These are phyloP conservation scores for Trichopus zeylanicus DNA, from an alignment of 116 monocot genomes.

Conservation along the genomic window DNA sequence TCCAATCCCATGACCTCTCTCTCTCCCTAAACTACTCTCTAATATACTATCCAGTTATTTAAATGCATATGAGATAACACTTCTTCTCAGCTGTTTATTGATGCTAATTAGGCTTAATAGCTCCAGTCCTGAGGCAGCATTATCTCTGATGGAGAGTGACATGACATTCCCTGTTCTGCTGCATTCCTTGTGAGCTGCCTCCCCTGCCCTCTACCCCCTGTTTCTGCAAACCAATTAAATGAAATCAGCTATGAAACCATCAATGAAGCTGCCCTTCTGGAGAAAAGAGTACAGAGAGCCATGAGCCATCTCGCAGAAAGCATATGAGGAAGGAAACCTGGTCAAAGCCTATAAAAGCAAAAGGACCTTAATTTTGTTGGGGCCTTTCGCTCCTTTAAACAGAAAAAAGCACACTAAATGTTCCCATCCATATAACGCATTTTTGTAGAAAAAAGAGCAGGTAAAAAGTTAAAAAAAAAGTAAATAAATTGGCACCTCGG, in stretches of 20 bases:
- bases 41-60: too few relatives aligned
- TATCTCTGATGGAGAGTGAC: constrained; percentile 4
- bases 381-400: too few relatives aligned
- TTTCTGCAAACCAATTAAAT: neutral
- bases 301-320: neutral
- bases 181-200: neutral
- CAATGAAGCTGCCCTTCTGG: neutral
- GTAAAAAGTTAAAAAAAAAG: too few relatives aligned
- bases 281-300: neutral
- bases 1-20: too few relatives aligned
- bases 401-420: too few relatives aligned
- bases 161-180: neutral
- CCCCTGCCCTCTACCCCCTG: constrained; percentile 1
- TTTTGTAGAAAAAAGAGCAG: too few relatives aligned
- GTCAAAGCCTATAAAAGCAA: too few relatives aligned
- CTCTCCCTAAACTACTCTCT: too few relatives aligned
- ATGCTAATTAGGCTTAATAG: constrained; percentile 16
- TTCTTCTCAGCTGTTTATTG: too few relatives aligned
- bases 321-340: neutral
- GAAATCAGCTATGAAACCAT: neutral
- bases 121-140: constrained; percentile 25
- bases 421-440: too few relatives aligned
- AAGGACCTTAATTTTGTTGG: neutral
- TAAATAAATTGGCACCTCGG: too few relatives aligned
- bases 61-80: too few relatives aligned